Percentiles rank a stretch among this genome's conserved stretches.
These are phyloP conservation scores for Kockiozyma suomiensis DNA, from an alignment of 805 yeast species.

Conservation along the genomic window DNA sequence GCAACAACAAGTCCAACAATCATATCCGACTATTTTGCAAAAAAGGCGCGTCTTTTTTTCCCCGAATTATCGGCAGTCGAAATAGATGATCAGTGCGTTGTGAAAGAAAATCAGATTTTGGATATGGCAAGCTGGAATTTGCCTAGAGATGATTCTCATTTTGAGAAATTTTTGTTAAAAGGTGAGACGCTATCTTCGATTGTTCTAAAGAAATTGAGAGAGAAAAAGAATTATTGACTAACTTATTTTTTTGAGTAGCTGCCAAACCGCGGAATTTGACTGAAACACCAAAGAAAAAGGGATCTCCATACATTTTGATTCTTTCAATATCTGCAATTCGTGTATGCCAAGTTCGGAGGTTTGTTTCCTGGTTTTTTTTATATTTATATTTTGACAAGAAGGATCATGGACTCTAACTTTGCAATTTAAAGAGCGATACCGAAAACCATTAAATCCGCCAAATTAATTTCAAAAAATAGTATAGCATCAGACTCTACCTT, in stretches of 20 bases:
- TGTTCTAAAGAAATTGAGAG: too few species aligned
- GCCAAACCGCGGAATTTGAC: slow-evolving; percentile 3
- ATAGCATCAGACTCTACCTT: slow-evolving; percentile 15
- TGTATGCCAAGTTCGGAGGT: slow-evolving; percentile 71
- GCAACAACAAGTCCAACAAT: slow-evolving; percentile 10
- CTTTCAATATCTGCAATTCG: slow-evolving; percentile 78
- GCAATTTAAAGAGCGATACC: slow-evolving; percentile 5
- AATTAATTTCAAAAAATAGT: slow-evolving; percentile 30
- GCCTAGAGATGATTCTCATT: slow-evolving; percentile 6
- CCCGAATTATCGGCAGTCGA: slow-evolving; percentile 27
- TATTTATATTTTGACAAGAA: too few species aligned
- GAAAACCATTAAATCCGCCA: slow-evolving; percentile 16
- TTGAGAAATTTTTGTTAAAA: slow-evolving; percentile 10
- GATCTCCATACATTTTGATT: slow-evolving; percentile 46
- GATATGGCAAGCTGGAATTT: slow-evolving; percentile 21
- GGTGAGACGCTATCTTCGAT: too few species aligned
- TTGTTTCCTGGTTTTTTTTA: too few species aligned
- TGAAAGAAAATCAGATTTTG: slow-evolving; percentile 13
- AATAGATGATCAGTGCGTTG: slow-evolving; percentile 23
- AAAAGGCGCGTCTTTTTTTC: slow-evolving; percentile 19
- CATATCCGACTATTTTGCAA: slow-evolving; percentile 29
- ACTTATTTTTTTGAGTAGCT: too few species aligned
- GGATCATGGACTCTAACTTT: too few species aligned
- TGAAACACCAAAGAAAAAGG: slow-evolving; percentile 7
- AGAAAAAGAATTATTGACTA: too few species aligned